Evolutionary conservation across 768 basidiomycete species (phyloP), one percentile per base, ranked within the genome.

Genomic region (Auricularia sp.): DNA sequence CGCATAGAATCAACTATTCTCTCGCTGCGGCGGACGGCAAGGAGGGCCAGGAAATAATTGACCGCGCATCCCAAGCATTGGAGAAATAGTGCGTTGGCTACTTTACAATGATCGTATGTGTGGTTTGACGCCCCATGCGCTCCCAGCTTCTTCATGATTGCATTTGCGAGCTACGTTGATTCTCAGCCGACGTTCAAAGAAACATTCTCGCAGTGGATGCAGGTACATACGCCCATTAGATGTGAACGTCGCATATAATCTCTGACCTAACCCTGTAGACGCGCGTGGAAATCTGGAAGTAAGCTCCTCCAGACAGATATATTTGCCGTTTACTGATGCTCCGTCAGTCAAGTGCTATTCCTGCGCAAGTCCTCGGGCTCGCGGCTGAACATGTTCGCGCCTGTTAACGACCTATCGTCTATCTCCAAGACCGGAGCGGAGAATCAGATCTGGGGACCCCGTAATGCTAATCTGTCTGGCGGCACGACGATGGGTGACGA

Each of bases 271-370:
- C 4, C 16, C 61, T 39, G 2, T 51, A 90, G 85, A 77, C 85
- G 1, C 82, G 96, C 54, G 86, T 90, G 2, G 97, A 98, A 73
- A 92, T 99, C 18, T 92, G 89, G 86, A 97, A 92, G 94, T 93
- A 71, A 73, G 90, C 74, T 18, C 37, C 34, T 29, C 7, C 54
- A 29, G 29, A 56, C 44, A 13, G 44, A 61, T n/a, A 21, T 21
- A n/a, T 21, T 18, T 11, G 2, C 62, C 36, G 44, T 8, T 42
- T 54, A 51, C 18, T 8, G 14, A 29, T 21, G 65, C 45, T 62
- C 44, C 63, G 45, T 33, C 63, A 93, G 94, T 70, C 95, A 97
- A 79, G 86, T 96, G 68, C 84, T 81, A 69, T 92, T 92, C 72
- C 79, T 98, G 63, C 84, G 94, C 61, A 90, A 90, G 73, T 85